phyloP scores from a whole-genome alignment of 1,139 yeast species.

The Debaryomyces sp. region DNA sequence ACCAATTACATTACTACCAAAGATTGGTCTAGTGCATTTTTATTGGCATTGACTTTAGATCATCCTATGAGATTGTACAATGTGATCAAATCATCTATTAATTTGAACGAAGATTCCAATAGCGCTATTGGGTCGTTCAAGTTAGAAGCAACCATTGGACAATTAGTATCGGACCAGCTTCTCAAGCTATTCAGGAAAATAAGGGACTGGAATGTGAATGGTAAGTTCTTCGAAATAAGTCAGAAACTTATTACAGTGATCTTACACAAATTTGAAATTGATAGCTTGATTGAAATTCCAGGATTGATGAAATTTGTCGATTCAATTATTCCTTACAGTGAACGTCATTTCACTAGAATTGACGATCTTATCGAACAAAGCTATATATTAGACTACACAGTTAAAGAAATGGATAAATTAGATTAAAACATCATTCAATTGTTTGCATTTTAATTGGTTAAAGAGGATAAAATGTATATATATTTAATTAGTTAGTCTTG shows the following conservation, averaged over 20 bases:
- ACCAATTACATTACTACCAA: constrained; percentile 68
- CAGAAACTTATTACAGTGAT: constrained; percentile 74
- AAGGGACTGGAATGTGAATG: constrained; percentile 95
- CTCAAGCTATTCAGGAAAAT: constrained; percentile 66
- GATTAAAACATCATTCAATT: constrained; percentile 4
- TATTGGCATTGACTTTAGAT: constrained; percentile 79
- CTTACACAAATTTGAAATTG: constrained; percentile 54
- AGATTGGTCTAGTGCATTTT: constrained; percentile 88
- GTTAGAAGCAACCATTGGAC: constrained; percentile 66
- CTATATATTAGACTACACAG: constrained; percentile 79
- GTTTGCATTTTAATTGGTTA: not conserved
- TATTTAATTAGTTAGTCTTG: not conserved
- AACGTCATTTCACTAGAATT: constrained; percentile 76
- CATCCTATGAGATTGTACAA: constrained; percentile 84
- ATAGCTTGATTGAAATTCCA: constrained; percentile 61
- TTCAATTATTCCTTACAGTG: constrained; percentile 79
- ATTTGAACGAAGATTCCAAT: constrained; percentile 43
- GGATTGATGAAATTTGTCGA: constrained; percentile 73
- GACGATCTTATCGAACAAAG: constrained; percentile 85
- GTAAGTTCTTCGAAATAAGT: constrained; percentile 75
- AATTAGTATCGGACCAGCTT: constrained; percentile 63
- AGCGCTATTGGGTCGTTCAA: constrained; percentile 61
- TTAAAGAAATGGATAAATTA: constrained; percentile 69
- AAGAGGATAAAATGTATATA: not conserved
- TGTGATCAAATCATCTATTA: constrained; percentile 61